A percentile compares a stretch with the other conserved stretches of the same genome.
Evolutionary conservation across 2,329 filamentous ascomycete species (phyloP).

Genomic region (Phymatotrichopsis omnivora): DNA sequence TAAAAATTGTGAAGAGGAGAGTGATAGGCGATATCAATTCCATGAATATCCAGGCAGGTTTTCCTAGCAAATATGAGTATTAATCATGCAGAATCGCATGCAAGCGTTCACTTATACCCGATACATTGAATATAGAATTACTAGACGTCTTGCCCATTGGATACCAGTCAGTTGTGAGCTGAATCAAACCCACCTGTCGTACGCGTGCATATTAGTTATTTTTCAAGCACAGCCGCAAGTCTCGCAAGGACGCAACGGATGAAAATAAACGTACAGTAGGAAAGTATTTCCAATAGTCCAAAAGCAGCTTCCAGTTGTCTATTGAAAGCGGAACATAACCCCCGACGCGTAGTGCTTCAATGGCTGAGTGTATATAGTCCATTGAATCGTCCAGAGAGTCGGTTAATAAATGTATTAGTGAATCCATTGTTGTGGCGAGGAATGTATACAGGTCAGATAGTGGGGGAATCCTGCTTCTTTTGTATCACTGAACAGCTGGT

Average conservation of each 20-base stretch:
- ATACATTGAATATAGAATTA: slow-evolving; percentile 66
- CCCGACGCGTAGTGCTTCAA: slow-evolving; percentile 7
- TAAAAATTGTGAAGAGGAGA: slow-evolving; percentile 28
- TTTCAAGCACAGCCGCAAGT: neutral
- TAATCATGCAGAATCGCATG: neutral
- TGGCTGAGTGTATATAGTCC: no score
- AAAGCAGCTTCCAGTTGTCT: slow-evolving; percentile 19
- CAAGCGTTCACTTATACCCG: slow-evolving; percentile 47
- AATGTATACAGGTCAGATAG: no score
- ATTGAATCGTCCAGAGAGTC: no score
- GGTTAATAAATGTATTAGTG: no score
- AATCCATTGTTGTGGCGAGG: no score
- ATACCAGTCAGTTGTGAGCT: slow-evolving; percentile 71
- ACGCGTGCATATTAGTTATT: slow-evolving; percentile 21
- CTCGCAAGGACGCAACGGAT: no score
- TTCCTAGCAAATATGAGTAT: slow-evolving; percentile 21
- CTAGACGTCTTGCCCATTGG: slow-evolving; percentile 87
- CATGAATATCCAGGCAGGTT: slow-evolving; percentile 79
- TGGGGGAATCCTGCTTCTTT: no score
- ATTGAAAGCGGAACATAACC: slow-evolving; percentile 21
- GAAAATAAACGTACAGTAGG: slow-evolving; percentile 17
- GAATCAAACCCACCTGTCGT: slow-evolving; percentile 54
- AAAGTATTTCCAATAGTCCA: slow-evolving; percentile 22
- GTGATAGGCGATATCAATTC: slow-evolving; percentile 44
- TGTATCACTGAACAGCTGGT: no score